These are phyloP conservation scores for Trichoderma polysporum DNA, from an alignment of 2,329 filamentous ascomycete species.

Conservation along the genomic window DNA sequence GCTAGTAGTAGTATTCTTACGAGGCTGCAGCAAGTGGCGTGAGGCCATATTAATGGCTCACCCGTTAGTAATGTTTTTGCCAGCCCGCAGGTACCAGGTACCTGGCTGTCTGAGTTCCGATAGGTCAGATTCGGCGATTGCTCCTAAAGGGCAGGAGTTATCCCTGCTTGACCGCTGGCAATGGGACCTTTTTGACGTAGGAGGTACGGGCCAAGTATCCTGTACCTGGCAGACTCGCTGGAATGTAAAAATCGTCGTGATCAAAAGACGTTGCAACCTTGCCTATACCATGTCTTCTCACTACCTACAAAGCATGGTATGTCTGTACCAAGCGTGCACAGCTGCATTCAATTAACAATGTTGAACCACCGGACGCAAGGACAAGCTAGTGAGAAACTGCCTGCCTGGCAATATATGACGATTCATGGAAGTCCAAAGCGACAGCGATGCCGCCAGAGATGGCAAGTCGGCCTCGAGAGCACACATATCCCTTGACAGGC, in stretches of 20 bases:
- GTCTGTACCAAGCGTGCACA: neutral
- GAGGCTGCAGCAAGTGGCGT: slow-evolving; percentile 14
- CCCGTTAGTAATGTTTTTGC: neutral
- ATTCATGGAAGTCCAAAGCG: neutral
- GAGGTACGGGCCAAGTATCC: neutral
- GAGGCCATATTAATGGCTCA: slow-evolving; percentile 16
- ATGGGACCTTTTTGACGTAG: slow-evolving; percentile 12
- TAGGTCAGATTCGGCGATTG: slow-evolving; percentile 6
- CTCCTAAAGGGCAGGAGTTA: slow-evolving; percentile 2
- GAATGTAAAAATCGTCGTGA: neutral
- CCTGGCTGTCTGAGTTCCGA: slow-evolving; percentile 1
- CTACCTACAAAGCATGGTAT: neutral
- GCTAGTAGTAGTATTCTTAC: neutral
- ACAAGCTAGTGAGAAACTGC: neutral
- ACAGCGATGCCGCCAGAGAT: slow-evolving; percentile 1
- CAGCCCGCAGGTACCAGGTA: slow-evolving; percentile 9
- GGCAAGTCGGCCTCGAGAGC: neutral
- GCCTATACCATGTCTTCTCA: neutral
- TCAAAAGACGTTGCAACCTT: neutral
- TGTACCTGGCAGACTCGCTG: neutral
- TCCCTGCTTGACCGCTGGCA: slow-evolving; percentile 6
- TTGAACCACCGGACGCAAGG: neutral
- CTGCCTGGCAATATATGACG: neutral
- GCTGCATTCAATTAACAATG: neutral
- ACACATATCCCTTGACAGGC: neutral